phyloP scores from a whole-genome alignment of 257 asterid genomes.

The Solanum tarijense region DNA sequence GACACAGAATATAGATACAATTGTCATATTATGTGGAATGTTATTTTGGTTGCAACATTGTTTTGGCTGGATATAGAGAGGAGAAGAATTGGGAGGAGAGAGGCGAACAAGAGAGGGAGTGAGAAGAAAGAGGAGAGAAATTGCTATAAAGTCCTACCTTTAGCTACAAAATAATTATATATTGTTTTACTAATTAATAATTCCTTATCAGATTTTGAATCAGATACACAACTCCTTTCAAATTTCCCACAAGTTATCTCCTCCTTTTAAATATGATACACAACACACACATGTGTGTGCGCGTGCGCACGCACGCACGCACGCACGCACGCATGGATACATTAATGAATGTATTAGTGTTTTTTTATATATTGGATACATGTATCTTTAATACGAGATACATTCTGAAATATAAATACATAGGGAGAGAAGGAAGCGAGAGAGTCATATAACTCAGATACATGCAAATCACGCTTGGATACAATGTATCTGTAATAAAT shows the following conservation, averaged over 20 bases:
- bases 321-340: too few species aligned
- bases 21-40: too few species aligned
- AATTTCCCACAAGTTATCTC: neutral
- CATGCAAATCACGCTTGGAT: neutral
- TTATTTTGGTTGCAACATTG: too few species aligned
- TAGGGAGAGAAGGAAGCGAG: neutral
- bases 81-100: neutral
- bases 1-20: too few species aligned
- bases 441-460: neutral
- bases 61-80: too few species aligned
- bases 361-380: too few species aligned
- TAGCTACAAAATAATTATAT: neutral
- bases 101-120: neutral
- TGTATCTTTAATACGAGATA: neutral
- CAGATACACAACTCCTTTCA: neutral
- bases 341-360: too few species aligned
- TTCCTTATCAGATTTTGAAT: neutral
- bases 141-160: neutral
- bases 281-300: too few species aligned
- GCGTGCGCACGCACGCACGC: too few species aligned
- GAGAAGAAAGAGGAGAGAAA: neutral
- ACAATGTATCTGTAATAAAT: too few species aligned
- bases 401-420: neutral
- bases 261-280: too few species aligned
- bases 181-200: too few species aligned